phyloP scores from a whole-genome alignment of 306 rosid species.

The Lathyrus sativus region DNA sequence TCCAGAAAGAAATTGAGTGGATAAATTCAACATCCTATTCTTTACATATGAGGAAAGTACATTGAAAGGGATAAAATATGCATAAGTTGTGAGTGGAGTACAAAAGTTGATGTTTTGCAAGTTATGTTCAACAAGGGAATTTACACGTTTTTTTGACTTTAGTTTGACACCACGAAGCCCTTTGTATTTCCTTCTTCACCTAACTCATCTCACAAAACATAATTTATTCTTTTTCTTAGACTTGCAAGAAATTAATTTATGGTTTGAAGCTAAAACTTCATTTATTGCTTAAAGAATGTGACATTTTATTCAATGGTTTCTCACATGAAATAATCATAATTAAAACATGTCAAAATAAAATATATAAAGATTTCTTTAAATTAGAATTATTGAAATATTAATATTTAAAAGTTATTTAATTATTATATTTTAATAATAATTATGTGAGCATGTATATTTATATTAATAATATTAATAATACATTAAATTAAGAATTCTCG shows the following conservation, averaged over 20 bases:
- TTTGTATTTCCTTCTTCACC: conserved; percentile 6
- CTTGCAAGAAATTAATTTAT: background rate
- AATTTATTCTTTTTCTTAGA: background rate
- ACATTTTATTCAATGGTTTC: background rate
- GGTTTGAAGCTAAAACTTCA: background rate
- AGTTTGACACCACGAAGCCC: background rate
- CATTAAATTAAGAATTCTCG: too few relatives aligned
- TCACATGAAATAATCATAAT: too few relatives aligned
- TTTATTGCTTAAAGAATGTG: background rate
- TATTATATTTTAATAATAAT: too few relatives aligned
- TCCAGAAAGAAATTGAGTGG: background rate
- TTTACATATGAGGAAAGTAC: background rate
- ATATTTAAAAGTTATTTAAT: too few relatives aligned
- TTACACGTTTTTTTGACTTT: conserved; percentile 3
- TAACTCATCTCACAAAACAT: conserved; percentile 6
- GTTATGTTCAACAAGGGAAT: conserved; percentile 5
- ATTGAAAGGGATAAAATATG: background rate
- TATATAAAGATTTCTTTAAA: too few relatives aligned
- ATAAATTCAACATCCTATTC: conserved; percentile 10
- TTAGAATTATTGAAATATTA: too few relatives aligned
- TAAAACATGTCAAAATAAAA: too few relatives aligned
- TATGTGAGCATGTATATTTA: too few relatives aligned
- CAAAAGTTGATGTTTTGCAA: conserved; percentile 6
- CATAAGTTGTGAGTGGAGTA: background rate
- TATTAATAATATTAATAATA: too few relatives aligned